Evolutionary conservation across 139 green algal species (phyloP).

Genomic region (Chlorella vulgaris): DNA sequence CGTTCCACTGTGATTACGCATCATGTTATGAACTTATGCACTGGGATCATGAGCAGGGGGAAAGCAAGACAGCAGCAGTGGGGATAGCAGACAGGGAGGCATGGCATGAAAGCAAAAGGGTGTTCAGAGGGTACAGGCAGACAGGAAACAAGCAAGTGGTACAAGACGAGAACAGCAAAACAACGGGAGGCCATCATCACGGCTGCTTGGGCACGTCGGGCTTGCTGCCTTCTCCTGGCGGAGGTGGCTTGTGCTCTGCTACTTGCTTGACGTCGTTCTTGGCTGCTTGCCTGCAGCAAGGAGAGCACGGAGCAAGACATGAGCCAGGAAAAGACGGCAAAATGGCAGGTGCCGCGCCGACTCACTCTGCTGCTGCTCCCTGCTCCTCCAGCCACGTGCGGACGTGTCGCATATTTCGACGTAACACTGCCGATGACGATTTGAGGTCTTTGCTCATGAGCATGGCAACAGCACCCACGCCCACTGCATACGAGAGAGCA

Average conservation of each 20-base stretch:
- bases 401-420: slow-evolving; percentile 54
- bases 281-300: slow-evolving; percentile 25
- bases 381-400: slow-evolving; percentile 58
- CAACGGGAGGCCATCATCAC: neutral
- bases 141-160: neutral
- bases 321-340: no score
- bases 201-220: slow-evolving; percentile 10
- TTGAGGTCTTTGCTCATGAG: slow-evolving; percentile 59
- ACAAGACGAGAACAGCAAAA: neutral
- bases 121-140: no score
- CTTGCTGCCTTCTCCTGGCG: slow-evolving; percentile 6
- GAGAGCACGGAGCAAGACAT: neutral
- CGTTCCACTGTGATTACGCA: no score
- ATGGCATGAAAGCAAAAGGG: no score
- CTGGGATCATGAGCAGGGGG: no score
- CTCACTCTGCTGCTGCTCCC: slow-evolving; percentile 50
- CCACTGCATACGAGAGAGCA: slow-evolving; percentile 38
- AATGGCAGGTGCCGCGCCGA: no score
- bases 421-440: slow-evolving; percentile 42
- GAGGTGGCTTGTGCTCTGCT: slow-evolving; percentile 14
- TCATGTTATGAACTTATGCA: no score
- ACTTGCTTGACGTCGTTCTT: slow-evolving; percentile 48
- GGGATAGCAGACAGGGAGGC: no score
- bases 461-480: slow-evolving; percentile 50
- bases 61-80: no score